phyloP scores from a whole-genome alignment of 345 rosid species.

The Citrus unshiu region DNA sequence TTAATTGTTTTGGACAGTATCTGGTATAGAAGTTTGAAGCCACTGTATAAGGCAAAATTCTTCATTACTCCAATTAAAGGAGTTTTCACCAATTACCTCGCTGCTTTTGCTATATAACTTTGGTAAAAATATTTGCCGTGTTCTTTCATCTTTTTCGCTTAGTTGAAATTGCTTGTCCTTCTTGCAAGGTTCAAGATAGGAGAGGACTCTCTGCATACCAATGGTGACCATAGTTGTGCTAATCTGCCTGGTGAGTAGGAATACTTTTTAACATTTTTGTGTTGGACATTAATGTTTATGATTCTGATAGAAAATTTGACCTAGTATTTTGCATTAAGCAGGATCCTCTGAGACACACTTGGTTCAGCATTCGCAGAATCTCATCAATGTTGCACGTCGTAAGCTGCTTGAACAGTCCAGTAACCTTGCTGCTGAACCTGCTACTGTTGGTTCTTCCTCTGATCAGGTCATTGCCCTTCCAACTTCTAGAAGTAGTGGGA shows the following conservation, averaged over 20 bases:
- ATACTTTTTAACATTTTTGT: neutral
- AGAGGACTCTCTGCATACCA: slow-evolving; percentile 12
- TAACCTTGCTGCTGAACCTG: slow-evolving; percentile 59
- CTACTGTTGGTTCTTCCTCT: slow-evolving; percentile 26
- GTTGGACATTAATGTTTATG: neutral
- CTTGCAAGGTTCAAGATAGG: slow-evolving; percentile 39
- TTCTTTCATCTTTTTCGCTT: slow-evolving; percentile 4
- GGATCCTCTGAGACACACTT: slow-evolving; percentile 27
- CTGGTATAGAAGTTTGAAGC: slow-evolving; percentile 48
- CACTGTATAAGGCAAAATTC: slow-evolving; percentile 32
- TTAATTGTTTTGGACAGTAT: slow-evolving; percentile 32
- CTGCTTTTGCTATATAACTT: neutral
- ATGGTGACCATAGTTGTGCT: slow-evolving; percentile 9
- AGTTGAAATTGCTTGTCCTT: slow-evolving; percentile 20
- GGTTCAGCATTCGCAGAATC: slow-evolving; percentile 28
- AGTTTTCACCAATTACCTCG: slow-evolving; percentile 33
- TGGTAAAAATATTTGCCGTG: neutral
- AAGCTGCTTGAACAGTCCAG: slow-evolving; percentile 59
- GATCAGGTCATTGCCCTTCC: slow-evolving; percentile 41
- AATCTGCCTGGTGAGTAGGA: slow-evolving; percentile 35
- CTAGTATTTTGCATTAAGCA: slow-evolving; percentile 5
- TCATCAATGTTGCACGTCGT: slow-evolving; percentile 45
- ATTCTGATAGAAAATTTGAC: slow-evolving; percentile 8
- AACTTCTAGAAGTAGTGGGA: slow-evolving; percentile 70
- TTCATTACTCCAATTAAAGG: slow-evolving; percentile 31